phyloP scores from a whole-genome alignment of 139 green algal genomes.

The Parachlorella kessleri region DNA sequence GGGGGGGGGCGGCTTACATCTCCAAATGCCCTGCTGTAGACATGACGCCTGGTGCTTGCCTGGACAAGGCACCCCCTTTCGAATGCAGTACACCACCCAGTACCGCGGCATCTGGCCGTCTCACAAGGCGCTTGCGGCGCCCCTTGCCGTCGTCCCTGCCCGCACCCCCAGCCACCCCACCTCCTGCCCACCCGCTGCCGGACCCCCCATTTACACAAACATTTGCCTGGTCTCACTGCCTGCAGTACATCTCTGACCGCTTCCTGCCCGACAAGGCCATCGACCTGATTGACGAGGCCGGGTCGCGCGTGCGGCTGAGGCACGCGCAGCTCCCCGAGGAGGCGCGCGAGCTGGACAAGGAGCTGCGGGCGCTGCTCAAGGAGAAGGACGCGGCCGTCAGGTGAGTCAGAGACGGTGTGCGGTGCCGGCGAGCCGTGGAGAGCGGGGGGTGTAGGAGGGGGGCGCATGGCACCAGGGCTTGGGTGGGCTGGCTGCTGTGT shows the following conservation, averaged over 20 bases:
- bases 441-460: no score
- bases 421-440: no score
- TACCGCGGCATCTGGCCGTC: no score
- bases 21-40: neutral
- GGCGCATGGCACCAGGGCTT: no score
- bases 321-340: slow-evolving; percentile 99
- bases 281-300: slow-evolving; percentile 99
- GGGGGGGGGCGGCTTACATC: neutral
- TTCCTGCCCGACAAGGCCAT: slow-evolving; percentile 85
- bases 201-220: neutral
- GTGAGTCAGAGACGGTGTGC: neutral
- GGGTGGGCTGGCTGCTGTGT: no score
- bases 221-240: neutral
- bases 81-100: no score
- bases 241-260: slow-evolving; percentile 96
- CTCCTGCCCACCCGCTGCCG: slow-evolving; percentile 33
- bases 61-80: no score
- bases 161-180: slow-evolving; percentile 21
- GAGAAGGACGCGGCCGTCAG: slow-evolving; percentile 98
- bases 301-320: slow-evolving; percentile 91
- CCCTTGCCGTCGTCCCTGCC: neutral
- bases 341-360: slow-evolving; percentile 90
- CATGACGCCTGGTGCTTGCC: no score
- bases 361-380: slow-evolving; percentile 93
- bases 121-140: slow-evolving; percentile 44